These are phyloP conservation scores for Wickerhamiella azyma DNA, from an alignment of 805 yeast species.

Conservation along the genomic window DNA sequence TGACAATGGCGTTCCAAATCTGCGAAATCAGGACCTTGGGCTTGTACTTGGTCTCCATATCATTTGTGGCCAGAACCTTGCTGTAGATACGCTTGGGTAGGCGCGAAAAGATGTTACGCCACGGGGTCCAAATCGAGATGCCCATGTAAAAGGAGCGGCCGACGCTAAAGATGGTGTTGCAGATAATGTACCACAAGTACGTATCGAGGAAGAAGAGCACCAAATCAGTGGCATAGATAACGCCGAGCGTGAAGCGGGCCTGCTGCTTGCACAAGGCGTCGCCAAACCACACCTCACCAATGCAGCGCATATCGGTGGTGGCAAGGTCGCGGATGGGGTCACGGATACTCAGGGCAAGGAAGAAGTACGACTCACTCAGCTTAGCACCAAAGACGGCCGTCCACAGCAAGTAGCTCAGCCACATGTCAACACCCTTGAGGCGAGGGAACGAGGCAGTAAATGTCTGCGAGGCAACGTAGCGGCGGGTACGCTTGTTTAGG, in stretches of 20 bases:
- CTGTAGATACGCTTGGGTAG: slow-evolving; percentile 98
- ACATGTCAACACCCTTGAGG: slow-evolving; percentile 79
- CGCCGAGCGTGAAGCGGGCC: slow-evolving; percentile 75
- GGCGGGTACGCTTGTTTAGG: slow-evolving; percentile 73
- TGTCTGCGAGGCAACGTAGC: slow-evolving; percentile 84
- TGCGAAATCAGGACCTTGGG: slow-evolving; percentile 97
- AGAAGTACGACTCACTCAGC: slow-evolving; percentile 80
- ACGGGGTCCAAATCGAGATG: slow-evolving; percentile 96
- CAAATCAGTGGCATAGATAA: slow-evolving; percentile 88
- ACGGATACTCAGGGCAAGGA: slow-evolving; percentile 74
- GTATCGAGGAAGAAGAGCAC: slow-evolving; percentile 96
- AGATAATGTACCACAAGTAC: slow-evolving; percentile 94
- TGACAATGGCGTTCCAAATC: slow-evolving; percentile 98
- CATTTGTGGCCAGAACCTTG: slow-evolving; percentile 93
- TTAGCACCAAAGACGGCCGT: slow-evolving; percentile 77
- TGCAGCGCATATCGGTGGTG: slow-evolving; percentile 79
- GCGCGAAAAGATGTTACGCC: slow-evolving; percentile 98
- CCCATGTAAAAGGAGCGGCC: slow-evolving; percentile 98
- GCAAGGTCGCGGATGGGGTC: slow-evolving; percentile 91
- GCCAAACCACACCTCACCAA: slow-evolving; percentile 88
- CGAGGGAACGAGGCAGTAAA: slow-evolving; percentile 85
- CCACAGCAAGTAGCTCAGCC: slow-evolving; percentile 94
- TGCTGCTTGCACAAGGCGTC: slow-evolving; percentile 65
- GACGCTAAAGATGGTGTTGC: slow-evolving; percentile 88
- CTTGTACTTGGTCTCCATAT: slow-evolving; percentile 97